phyloP scores from a whole-genome alignment of 2,329 filamentous ascomycete genomes.

The Trichoderma sp. region DNA sequence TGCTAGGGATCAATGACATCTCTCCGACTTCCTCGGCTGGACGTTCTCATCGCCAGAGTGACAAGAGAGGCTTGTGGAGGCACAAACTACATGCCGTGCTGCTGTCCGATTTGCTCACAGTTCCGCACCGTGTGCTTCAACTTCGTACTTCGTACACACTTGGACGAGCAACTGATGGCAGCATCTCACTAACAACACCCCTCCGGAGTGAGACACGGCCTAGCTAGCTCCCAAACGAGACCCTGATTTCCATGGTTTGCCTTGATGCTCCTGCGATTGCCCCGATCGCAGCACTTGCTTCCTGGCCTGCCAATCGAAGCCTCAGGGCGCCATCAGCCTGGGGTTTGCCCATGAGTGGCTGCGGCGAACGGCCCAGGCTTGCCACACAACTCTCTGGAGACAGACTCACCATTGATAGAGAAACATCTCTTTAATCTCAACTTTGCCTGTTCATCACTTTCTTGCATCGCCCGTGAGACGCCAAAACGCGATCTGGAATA shows the following conservation, averaged over 20 bases:
- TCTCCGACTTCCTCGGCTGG: not conserved
- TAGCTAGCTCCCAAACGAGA: not conserved
- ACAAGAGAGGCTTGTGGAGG: not conserved
- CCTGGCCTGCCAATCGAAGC: slow-evolving; percentile 4
- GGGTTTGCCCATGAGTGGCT: not conserved
- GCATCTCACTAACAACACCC: not conserved
- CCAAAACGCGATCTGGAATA: not conserved
- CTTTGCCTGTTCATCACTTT: not conserved
- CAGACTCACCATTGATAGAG: not conserved
- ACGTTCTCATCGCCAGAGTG: not conserved
- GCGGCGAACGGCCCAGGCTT: not conserved
- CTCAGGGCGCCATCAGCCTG: slow-evolving; percentile 1
- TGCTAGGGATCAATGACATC: not conserved
- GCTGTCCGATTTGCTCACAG: not conserved
- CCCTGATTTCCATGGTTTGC: slow-evolving; percentile 15
- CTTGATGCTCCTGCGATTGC: slow-evolving; percentile 16
- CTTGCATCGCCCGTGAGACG: not conserved
- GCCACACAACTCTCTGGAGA: not conserved
- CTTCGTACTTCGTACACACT: not conserved
- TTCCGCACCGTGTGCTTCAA: not conserved
- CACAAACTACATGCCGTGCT: not conserved
- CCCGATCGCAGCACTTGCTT: slow-evolving; percentile 11
- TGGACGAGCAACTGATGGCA: not conserved
- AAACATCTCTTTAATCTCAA: not conserved
- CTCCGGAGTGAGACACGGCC: not conserved